phyloP scores from a whole-genome alignment of 305 asterid genomes.

The Solanum hybrid region DNA sequence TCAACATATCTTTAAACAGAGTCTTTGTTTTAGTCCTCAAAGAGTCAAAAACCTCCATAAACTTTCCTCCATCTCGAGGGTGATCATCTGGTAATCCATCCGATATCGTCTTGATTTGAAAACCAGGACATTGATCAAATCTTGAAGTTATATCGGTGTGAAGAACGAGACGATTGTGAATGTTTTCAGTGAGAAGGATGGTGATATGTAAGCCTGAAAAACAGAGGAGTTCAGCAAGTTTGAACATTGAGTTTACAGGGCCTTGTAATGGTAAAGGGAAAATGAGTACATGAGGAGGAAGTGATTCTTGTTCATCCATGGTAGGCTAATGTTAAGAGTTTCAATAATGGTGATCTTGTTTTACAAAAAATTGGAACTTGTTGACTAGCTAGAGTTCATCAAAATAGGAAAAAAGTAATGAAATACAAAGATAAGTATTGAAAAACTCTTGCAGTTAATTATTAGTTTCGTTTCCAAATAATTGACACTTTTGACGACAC shows the following conservation, averaged over 20 bases:
- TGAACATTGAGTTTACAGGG: conserved; percentile 56
- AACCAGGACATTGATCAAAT: conserved; percentile 27
- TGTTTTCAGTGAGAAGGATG: conserved; percentile 42
- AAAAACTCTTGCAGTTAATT: too few relatives aligned
- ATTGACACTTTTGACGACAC: too few relatives aligned
- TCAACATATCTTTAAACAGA: conserved; percentile 2
- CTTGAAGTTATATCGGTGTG: conserved; percentile 32
- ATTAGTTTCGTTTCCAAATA: too few relatives aligned
- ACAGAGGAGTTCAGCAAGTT: conserved; percentile 46
- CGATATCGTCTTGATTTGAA: conserved; percentile 33
- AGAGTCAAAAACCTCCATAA: conserved; percentile 14
- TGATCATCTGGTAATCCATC: conserved; percentile 57
- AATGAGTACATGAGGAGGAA: conserved; percentile 37
- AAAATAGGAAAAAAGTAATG: too few relatives aligned
- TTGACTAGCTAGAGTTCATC: too few relatives aligned
- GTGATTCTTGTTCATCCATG: background rate
- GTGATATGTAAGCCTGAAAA: conserved; percentile 31
- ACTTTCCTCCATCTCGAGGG: conserved; percentile 38
- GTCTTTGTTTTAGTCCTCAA: background rate
- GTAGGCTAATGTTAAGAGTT: background rate
- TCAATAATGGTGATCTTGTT: background rate
- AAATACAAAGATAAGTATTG: too few relatives aligned
- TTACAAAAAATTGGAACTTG: background rate
- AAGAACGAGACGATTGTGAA: conserved; percentile 37
- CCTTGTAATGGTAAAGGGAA: conserved; percentile 66